phyloP scores from a whole-genome alignment of 441 rosid genomes.

The Corymbia calophylla region DNA sequence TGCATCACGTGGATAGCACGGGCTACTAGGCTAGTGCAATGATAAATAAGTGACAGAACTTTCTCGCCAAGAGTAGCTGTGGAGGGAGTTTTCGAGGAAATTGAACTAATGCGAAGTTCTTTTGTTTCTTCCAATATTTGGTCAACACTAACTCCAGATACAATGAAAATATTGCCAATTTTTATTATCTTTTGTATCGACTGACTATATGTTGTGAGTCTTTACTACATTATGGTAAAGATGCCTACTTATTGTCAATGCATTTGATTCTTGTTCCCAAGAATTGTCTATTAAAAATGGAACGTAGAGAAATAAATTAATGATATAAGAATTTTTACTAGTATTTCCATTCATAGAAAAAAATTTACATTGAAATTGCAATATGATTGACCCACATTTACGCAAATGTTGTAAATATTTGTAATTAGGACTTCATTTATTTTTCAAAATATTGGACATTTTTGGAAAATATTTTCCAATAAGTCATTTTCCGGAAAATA shows the following conservation, averaged over 20 bases:
- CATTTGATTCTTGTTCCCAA: neutral
- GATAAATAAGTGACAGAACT: neutral
- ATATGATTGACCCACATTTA: neutral
- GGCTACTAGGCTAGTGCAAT: no score
- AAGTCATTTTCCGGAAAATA: no score
- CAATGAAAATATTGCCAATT: neutral
- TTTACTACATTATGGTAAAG: neutral
- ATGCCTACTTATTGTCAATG: neutral
- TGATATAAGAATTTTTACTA: neutral
- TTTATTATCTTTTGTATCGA: neutral
- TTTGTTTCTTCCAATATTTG: neutral
- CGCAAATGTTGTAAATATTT: rapidly evolving
- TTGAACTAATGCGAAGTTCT: neutral
- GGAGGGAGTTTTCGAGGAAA: neutral
- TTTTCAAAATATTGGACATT: no score
- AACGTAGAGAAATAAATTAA: neutral
- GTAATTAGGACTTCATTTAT: neutral
- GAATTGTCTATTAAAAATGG: neutral
- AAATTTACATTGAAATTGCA: neutral
- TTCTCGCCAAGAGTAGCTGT: neutral
- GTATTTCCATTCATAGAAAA: neutral
- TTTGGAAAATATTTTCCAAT: no score
- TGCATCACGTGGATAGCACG: no score
- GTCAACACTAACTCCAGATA: neutral
- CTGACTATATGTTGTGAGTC: neutral